Conservation (phyloP, 495 filamentous ascomycete genomes). For the Polyplosphaeria fusca region DNA sequence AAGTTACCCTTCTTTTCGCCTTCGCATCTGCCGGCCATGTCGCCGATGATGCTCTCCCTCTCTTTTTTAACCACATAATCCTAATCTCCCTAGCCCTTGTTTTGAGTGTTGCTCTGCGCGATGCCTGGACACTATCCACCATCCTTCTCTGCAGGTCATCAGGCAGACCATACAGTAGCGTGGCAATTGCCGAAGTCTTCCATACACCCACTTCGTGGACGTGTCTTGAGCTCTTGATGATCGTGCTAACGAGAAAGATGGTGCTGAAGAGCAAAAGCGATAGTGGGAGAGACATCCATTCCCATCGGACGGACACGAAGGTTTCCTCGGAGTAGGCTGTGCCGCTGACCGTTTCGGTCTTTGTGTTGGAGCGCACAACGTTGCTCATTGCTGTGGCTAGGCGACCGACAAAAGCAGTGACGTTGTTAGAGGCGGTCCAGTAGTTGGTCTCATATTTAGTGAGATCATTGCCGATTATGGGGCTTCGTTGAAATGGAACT, state of each 20-base stretch:
- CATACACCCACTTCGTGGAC: constrained; percentile 22
- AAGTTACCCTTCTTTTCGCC: too few relatives aligned
- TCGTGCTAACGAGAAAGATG: constrained; percentile 26
- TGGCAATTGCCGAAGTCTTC: constrained; percentile 32
- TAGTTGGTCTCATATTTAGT: constrained; percentile 7
- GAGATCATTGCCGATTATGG: background rate
- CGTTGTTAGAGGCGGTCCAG: constrained; percentile 11
- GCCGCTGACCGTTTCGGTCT: constrained; percentile 3
- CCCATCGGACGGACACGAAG: constrained; percentile 21
- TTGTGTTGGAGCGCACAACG: constrained; percentile 6
- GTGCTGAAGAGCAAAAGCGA: constrained; percentile 17
- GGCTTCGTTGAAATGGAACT: constrained; percentile 4
- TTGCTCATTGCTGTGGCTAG: constrained; percentile 25
- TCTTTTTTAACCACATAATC: too few relatives aligned
- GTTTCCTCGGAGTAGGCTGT: constrained; percentile 13
- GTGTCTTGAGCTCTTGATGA: constrained; percentile 15
- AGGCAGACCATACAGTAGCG: constrained; percentile 27
- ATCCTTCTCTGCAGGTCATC: constrained; percentile 28
- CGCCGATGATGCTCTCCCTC: too few relatives aligned
- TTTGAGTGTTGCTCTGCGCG: too few relatives aligned
- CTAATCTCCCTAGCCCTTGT: too few relatives aligned
- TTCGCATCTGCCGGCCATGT: too few relatives aligned
- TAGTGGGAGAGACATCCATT: constrained; percentile 23
- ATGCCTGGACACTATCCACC: too few relatives aligned
- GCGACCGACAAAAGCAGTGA: constrained; percentile 15